phyloP scores from a whole-genome alignment of 2,329 filamentous ascomycete genomes.

The Fusarium irregulare region DNA sequence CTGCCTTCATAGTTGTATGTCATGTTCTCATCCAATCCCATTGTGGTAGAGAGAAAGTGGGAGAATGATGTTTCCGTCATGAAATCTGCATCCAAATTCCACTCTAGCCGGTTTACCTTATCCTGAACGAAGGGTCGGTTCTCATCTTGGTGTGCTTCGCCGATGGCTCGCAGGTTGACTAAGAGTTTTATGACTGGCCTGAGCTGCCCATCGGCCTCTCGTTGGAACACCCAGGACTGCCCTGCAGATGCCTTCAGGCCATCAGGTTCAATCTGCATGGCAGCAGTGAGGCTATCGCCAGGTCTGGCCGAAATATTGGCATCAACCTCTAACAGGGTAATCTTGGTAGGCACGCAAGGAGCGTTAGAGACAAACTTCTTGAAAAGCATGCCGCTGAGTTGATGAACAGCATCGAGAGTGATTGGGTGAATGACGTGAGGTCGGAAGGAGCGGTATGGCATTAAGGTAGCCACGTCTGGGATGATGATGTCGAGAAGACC shows the following conservation, averaged over 20 bases:
- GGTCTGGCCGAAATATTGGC: neutral
- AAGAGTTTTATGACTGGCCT: neutral
- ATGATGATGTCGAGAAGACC: slow-evolving; percentile 4
- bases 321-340: neutral
- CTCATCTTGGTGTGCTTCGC: slow-evolving; percentile 1
- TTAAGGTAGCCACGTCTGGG: slow-evolving; percentile 8
- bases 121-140: slow-evolving; percentile 2
- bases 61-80: neutral
- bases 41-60: neutral
- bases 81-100: slow-evolving; percentile 2
- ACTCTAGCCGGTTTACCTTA: slow-evolving; percentile 1
- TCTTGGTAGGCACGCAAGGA: slow-evolving; percentile 11
- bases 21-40: slow-evolving; percentile 3
- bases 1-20: slow-evolving; percentile 1
- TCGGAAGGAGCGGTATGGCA: slow-evolving; percentile 9
- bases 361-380: slow-evolving; percentile 18
- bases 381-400: slow-evolving; percentile 4
- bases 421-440: slow-evolving; percentile 11
- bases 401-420: slow-evolving; percentile 6
- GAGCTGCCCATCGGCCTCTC: neutral
- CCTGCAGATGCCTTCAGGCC: neutral
- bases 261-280: slow-evolving; percentile 6
- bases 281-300: slow-evolving; percentile 5
- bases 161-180: slow-evolving; percentile 4
- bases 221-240: slow-evolving; percentile 9